Base-by-base conservation (phyloP, 345 rosid genomes). In the Eucalyptus decipiens region DNA sequence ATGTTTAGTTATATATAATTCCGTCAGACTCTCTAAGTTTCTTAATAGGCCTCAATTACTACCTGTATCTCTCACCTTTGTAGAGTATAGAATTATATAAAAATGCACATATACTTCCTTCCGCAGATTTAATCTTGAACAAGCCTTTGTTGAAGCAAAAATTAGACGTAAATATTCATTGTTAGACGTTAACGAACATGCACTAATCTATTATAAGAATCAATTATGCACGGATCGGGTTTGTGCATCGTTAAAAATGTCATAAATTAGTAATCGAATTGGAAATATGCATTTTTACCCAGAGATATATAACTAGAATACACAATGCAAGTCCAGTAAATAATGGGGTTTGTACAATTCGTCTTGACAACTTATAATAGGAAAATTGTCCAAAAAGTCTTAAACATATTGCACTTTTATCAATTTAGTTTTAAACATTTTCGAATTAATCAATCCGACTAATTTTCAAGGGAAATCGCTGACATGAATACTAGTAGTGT, bases 381-480 rank as follows among this genome's bases (percentile, higher is more conserved):
- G 13, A 10, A 56, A 56, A 23, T 56, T 56, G 6, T 56, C 30
- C 1, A 56, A 56, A 23, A 24, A 24, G 1, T 10, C 14, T 26
- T 56, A 10, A 56, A 56, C 0, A 9, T 10, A 24, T 24, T 24
- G 2, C 1, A 56, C 1, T 56, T 56, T 56, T 24, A 26, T 23
- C 3, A 56, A 24, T 56, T 56, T 26, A 56, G 2, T 56, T 56
- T 1, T 56, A 56, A 56, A 2, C 3, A 21, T 23, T 56, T 56
- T 56, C 0, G 1, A 56, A 23, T 23, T 10, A 23, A 23, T 56
- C 30, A 56, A 56, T 56, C 10, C 0, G 0, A 52, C 4, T 19
- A 52, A 52, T 52, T 19, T 52, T 52, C 58, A 8, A 52, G 11
- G 58, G 58, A 52, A 52, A 52, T 52, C 5, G 0, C 10, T 7